These are phyloP conservation scores for Stygiomarasmius scandens DNA, from an alignment of 1,284 basidiomycete species.

Conservation along the genomic window DNA sequence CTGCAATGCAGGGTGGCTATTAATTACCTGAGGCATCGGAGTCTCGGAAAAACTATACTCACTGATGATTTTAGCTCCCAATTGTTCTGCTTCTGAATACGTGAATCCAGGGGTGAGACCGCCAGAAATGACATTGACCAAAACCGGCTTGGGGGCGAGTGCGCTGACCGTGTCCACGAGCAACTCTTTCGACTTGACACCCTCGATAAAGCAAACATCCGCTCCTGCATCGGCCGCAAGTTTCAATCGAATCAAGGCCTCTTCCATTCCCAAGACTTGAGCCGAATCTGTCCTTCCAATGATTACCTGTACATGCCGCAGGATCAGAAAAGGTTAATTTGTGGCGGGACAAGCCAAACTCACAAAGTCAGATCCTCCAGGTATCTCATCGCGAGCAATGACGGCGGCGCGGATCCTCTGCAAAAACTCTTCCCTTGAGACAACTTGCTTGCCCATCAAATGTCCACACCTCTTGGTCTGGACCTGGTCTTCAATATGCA, in stretches of 20 bases:
- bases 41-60: slow-evolving; percentile 25
- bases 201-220: slow-evolving; percentile 86
- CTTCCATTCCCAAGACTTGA: slow-evolving; percentile 74
- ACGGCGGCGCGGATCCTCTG: slow-evolving; percentile 79
- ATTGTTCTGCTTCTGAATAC: slow-evolving; percentile 63
- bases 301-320: slow-evolving; percentile 51
- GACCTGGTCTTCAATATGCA: slow-evolving; percentile 86
- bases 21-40: neutral
- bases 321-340: neutral
- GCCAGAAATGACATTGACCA: slow-evolving; percentile 78
- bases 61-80: slow-evolving; percentile 80
- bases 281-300: slow-evolving; percentile 85
- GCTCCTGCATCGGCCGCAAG: slow-evolving; percentile 77
- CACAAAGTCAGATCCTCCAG: slow-evolving; percentile 72
- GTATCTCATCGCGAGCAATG: slow-evolving; percentile 69
- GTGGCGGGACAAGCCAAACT: slow-evolving; percentile 16
- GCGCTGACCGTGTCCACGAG: slow-evolving; percentile 65
- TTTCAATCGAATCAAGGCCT: slow-evolving; percentile 69
- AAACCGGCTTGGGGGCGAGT: slow-evolving; percentile 72
- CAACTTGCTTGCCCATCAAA: slow-evolving; percentile 77
- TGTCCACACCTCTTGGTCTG: slow-evolving; percentile 85
- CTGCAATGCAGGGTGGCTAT: slow-evolving; percentile 30
- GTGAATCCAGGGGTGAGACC: slow-evolving; percentile 77
- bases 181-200: slow-evolving; percentile 70
- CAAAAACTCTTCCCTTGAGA: slow-evolving; percentile 73